Base-by-base conservation (phyloP, 148 eudicot genomes). In the Amaranthus cruentus region DNA sequence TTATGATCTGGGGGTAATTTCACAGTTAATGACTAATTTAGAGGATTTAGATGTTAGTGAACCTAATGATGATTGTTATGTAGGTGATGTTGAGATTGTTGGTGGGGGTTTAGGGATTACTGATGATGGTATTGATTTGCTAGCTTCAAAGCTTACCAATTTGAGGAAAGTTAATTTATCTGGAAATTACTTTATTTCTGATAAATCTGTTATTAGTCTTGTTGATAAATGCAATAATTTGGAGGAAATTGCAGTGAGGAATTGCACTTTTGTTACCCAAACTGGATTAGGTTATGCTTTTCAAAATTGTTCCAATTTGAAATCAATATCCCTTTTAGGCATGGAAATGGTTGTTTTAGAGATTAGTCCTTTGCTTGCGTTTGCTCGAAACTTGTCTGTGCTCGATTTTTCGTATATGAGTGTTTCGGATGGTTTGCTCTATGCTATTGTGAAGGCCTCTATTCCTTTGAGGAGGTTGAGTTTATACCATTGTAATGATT, bases 31-130 rank as follows among this genome's bases (percentile, higher is more conserved):
- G 52, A 69, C 71, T 4, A 77, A 78, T 72, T 71, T 91, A 51
- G 96, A 87, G 75, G 91, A 82, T 44, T 68, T 90, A 3, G 89
- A 80, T 62, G 65, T 80, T 72, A 80, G 83, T 76, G 83, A 80
- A 52, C 83, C 83, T 47, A 71, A 55, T 43, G 83, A 76, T 67
- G 83, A 81, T 62, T 76, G 68, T 76, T 13, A 80, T 74, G 61
- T 83, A 15, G 78, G 72, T 44, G 60, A 44, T 11, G 15, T 64
- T 78, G 70, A 54, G 15, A 2, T 60, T 12, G 15, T 61, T 78
- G 80, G 76, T 60, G 72, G 65, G 28, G 14, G 51, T 52, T 54
- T 62, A n/a, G 81, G 81, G 81, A 81, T 91, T 53, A 87, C 88
- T 55, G 93, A 91, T 83, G 21, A 15, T 62, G 96, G 93, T 28